A percentile compares a stretch with the other conserved stretches of the same genome.
phyloP scores from a whole-genome alignment of 1,139 yeast genomes.

The Saccharomyces pastorianus region DNA sequence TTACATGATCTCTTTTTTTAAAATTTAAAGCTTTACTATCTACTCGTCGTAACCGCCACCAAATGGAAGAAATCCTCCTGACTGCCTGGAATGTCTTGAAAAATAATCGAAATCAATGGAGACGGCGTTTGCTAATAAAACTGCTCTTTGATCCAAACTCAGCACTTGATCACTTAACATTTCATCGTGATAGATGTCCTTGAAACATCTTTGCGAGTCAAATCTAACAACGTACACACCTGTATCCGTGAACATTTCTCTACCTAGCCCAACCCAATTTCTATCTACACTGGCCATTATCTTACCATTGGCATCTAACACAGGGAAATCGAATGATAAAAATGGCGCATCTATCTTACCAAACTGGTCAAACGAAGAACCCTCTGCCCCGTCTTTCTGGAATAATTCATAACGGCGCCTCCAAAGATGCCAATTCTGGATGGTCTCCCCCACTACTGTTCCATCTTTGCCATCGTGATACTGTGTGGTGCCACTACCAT shows the following conservation, averaged over 20 bases:
- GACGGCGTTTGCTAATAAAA: constrained; percentile 77
- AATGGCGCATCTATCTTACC: constrained; percentile 85
- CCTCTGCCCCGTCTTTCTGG: constrained; percentile 29
- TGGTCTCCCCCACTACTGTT: constrained; percentile 65
- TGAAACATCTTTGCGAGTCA: constrained; percentile 49
- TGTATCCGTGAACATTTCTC: constrained; percentile 89
- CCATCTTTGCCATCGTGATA: constrained; percentile 29
- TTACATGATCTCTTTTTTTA: not conserved
- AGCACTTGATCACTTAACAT: constrained; percentile 30
- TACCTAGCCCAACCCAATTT: constrained; percentile 89
- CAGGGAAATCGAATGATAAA: constrained; percentile 78
- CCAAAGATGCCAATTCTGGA: constrained; percentile 94
- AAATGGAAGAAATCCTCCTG: constrained; percentile 36
- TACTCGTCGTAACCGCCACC: constrained; percentile 32
- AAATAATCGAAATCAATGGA: constrained; percentile 93
- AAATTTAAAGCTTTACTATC: no score
- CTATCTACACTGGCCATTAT: constrained; percentile 75
- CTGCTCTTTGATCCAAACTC: constrained; percentile 76
- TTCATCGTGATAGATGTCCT: constrained; percentile 20
- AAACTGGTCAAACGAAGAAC: constrained; percentile 35
- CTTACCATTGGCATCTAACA: constrained; percentile 47
- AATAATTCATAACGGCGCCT: constrained; percentile 79
- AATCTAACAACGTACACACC: constrained; percentile 83
- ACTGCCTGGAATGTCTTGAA: constrained; percentile 69
- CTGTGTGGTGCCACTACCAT: constrained; percentile 13